phyloP scores from a whole-genome alignment of 768 basidiomycete species.

The Galerina marginata region DNA sequence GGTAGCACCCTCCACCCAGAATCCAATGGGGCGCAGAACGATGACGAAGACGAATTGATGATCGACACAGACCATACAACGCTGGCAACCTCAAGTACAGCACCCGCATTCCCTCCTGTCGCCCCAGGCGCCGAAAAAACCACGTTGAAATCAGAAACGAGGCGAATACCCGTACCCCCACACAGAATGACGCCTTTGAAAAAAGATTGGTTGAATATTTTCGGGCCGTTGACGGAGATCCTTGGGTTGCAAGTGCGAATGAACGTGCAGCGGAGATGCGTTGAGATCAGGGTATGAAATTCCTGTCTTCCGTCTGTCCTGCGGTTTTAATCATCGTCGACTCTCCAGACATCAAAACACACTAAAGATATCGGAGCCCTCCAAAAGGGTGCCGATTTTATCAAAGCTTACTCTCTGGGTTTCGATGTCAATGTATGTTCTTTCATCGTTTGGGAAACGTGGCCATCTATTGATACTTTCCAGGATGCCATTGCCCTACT shows the following conservation, averaged over 20 bases:
- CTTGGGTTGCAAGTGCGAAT: slow-evolving; percentile 95
- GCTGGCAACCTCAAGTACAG: slow-evolving; percentile 52
- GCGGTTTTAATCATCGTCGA: neutral
- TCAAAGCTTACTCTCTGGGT: slow-evolving; percentile 92
- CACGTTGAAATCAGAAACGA: slow-evolving; percentile 78
- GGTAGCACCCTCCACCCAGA: slow-evolving; percentile 16
- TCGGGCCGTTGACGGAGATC: slow-evolving; percentile 94
- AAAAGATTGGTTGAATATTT: slow-evolving; percentile 95
- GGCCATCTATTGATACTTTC: neutral
- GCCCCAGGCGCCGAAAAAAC: slow-evolving; percentile 60
- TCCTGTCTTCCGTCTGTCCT: neutral
- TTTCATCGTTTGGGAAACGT: neutral
- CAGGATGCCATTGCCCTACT: slow-evolving; percentile 96
- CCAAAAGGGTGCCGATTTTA: slow-evolving; percentile 97
- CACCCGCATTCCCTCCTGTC: slow-evolving; percentile 74
- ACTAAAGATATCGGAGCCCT: slow-evolving; percentile 92
- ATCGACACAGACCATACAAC: slow-evolving; percentile 55
- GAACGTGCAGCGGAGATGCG: slow-evolving; percentile 88
- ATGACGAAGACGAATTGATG: slow-evolving; percentile 39
- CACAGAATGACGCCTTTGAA: slow-evolving; percentile 98
- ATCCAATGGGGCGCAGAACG: slow-evolving; percentile 9
- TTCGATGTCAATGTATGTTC: slow-evolving; percentile 89
- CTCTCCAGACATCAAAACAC: slow-evolving; percentile 84
- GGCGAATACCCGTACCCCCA: slow-evolving; percentile 90
- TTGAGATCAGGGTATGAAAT: slow-evolving; percentile 86